Base-by-base conservation (phyloP, 2,329 filamentous ascomycete species). In the Pseudogymnoascus sp. region DNA sequence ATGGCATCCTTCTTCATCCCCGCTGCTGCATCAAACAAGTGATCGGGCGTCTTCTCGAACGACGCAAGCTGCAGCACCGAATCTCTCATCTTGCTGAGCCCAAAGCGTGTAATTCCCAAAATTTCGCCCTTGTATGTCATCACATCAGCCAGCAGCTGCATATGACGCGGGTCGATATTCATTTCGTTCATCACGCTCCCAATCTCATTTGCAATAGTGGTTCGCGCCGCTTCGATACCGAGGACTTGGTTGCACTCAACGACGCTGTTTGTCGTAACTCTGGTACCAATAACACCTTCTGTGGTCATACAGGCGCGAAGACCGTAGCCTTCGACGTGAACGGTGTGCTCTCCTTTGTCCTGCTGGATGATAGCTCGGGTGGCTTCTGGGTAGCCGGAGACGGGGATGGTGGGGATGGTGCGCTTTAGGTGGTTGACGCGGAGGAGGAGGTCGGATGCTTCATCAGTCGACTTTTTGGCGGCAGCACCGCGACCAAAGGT, bases 111-210 rank as follows among this genome's bases (percentile, higher is more conserved):
- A 73, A 99, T 99, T 60, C 94, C 94, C 16, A 97, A 83, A 0
- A 99, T 90, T 69, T 97, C 93, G 60, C 94, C 94, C 78, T 97
- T 97, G 82, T 93, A 97, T 0, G 94, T 97, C 94, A 99, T 99
- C 61, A 97, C 92, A 71, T 99, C 94, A 10, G 94, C 93, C 1
- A 99, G 84, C 16, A 99, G 83, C 74, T 97, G 89, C 92, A 99
- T 97, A 78, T 99, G 94, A 62, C 94, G 90, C 49, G 92, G 93
- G 76, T 99, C 94, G 70, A 99, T 97, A 74, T 85, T 87, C 92
- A 99, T 97, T 73, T 88, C 86, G 37, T 85, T 85, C 92, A 97
- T 99, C 72, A 97, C 94, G 61, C 83, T 81, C 61, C 82, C 83
- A 70, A 99, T 97, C 78, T 99, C 94, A 52, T 83, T 80, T 59